Evolutionary conservation across 345 rosid genomes (phyloP).

Genomic region (Gossypium raimondii): DNA sequence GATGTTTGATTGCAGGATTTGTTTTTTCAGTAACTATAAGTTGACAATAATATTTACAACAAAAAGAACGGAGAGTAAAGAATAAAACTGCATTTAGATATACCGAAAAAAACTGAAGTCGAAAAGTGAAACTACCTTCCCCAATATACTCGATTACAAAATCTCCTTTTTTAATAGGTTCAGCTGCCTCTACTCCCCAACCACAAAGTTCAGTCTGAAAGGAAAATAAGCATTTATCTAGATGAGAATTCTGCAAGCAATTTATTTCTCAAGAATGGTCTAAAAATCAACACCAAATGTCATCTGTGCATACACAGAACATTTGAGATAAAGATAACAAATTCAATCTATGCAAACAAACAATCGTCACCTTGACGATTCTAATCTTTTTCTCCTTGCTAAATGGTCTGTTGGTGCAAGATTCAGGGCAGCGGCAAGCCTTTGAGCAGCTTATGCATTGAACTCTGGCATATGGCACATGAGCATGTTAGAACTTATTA

Average conservation of each 20-base stretch:
- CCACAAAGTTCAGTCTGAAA: constrained; percentile 85
- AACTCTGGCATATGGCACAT: constrained; percentile 40
- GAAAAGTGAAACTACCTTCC: constrained; percentile 58
- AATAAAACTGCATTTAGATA: not conserved
- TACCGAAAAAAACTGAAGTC: not conserved
- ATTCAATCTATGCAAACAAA: not conserved
- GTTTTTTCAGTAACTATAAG: not conserved
- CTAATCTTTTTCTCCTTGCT: constrained; percentile 83
- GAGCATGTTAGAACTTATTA: constrained; percentile 3
- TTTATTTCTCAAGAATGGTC: not conserved
- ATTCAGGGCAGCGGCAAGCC: constrained; percentile 74
- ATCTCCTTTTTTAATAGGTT: constrained; percentile 65
- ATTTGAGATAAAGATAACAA: not conserved
- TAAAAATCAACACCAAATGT: constrained; percentile 8
- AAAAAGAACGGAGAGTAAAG: not conserved
- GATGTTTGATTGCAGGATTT: not conserved
- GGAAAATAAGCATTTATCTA: constrained; percentile 17
- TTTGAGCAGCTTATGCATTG: constrained; percentile 92
- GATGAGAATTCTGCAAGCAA: not conserved
- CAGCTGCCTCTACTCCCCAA: constrained; percentile 96
- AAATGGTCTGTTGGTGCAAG: constrained; percentile 90
- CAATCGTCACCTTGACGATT: constrained; percentile 54
- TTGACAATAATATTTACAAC: not conserved
- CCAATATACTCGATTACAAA: constrained; percentile 88
- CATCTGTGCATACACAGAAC: not conserved